Base-by-base conservation (phyloP, 2,329 filamentous ascomycete species). In the Elsinoe arachidis region DNA sequence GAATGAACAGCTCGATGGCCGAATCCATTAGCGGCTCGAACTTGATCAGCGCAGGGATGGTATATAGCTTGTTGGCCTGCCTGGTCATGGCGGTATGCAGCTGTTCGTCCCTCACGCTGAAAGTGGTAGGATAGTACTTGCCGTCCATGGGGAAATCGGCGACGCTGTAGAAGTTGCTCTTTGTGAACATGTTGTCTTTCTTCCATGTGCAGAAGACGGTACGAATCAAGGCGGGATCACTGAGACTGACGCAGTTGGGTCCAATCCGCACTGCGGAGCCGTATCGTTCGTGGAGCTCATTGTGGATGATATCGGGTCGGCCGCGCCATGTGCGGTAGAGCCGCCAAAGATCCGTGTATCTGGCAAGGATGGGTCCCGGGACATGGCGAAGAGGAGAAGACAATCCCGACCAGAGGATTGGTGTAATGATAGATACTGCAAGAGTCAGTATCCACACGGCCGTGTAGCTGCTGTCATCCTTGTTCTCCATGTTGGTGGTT, bases 271-370 rank as follows among this genome's bases (percentile, higher is more conserved):
- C 58, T 17, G 51, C 52, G 15, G 60, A 41, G 3, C 60, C 60
- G 21, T 52, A 43, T 35, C 30, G 37, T 14, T 43, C 37, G 46
- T 61, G 59, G 6, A 61, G 38, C 17, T 54, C 14, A 17, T 43
- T 54, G 7, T 59, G 43, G 14, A 26, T 55, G 17, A 51, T 41
- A 30, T 60, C 47, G 10, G 39, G 43, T n/a, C 39, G 47, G 57
- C 65, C 63, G 10, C 61, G 33, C 39, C 66, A 69, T n/a, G 67
- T 65, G 35, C 65, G 65, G 11, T 61, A 56, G 38, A 70, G 60
- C 15, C 68, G 64, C 68, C 67, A 70, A 30, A 66, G 49, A 57
- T 70, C 59, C 2, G 67, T 65, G 59, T 70, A 69, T 43, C 66
- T 67, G 38, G 69, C 68, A 9, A 68, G 35, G 52, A 67, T 64